Evolutionary conservation across 495 filamentous ascomycete genomes (phyloP), one percentile per base, ranked within the genome.

Genomic region (Penicillium subrubescens): DNA sequence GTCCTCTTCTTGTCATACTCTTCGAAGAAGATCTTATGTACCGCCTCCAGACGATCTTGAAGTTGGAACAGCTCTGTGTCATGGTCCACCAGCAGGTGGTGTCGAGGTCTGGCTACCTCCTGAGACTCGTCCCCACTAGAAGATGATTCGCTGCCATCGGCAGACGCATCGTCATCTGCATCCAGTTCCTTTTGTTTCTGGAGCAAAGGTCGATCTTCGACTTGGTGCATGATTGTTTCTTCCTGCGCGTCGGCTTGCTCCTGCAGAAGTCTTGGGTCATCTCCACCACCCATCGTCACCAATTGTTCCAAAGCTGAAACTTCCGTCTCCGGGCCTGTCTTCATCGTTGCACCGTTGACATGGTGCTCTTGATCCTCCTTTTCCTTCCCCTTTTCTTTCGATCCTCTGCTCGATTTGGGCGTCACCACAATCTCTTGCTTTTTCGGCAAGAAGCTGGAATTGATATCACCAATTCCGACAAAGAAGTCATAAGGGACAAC

Each of bases 391-490:
- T 48, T 70, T 14, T 68, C 63, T 3, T 64, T 64, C 23, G 63
- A 51, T 39, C n/a, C 59, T 55, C 74, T 70, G 11, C 65, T 55
- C 8, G 59, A 33, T 39, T 73, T 71, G 29, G 69, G 64, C 14
- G 69, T 68, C 5, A 63, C 56, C 34, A 78, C 84, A 25, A 94
- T 76, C 56, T 94, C 93, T 66, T 92, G 88, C 55, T 91, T 88
- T 73, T 96, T 95, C 0, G 95, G 96, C 58, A 99, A 74, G 74
- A 98, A 98, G 68, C 91, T 97, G 3, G 95, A 96, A 80, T 99
- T 99, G 81, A 99, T 99, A 75, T 99, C 95, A 52, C 95, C 95
- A 69, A 97, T 97, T 27, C 96, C 96, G 33, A 94, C 90, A 73
- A 98, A 99, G 74, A 99, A 99, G 72, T 98, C 94, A 73, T 96